A percentile compares a stretch with the other conserved stretches of the same genome.
phyloP scores from a whole-genome alignment of 2,329 filamentous ascomycete species.

The Diaporthe citri region DNA sequence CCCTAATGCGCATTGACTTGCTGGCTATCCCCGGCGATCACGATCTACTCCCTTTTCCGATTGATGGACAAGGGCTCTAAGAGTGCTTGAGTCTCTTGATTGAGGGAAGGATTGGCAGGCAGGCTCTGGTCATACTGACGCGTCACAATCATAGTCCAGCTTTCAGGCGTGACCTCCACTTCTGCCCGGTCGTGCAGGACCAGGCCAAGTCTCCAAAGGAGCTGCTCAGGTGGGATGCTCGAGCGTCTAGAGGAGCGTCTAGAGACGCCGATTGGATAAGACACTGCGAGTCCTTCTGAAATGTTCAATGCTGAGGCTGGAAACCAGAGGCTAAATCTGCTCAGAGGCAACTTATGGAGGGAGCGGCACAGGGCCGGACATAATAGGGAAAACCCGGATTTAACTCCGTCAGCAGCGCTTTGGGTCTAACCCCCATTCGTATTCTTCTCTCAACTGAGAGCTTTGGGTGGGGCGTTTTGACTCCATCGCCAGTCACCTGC shows the following conservation, averaged over 20 bases:
- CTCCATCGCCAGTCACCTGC: not conserved
- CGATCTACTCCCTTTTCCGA: too few species aligned
- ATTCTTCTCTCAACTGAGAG: not conserved
- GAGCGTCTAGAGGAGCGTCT: too few species aligned
- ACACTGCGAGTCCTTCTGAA: not conserved
- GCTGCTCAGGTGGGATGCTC: not conserved
- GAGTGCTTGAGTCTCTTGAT: not conserved
- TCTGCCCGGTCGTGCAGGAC: not conserved
- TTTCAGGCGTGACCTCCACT: not conserved
- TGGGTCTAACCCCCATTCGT: conserved; percentile 25
- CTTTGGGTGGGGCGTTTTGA: not conserved
- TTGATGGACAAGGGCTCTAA: not conserved
- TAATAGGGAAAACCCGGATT: not conserved
- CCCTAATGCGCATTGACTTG: not conserved
- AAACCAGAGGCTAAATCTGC: not conserved
- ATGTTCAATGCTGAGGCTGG: not conserved
- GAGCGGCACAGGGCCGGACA: not conserved
- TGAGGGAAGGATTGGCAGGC: not conserved
- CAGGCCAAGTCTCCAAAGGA: not conserved
- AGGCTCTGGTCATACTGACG: not conserved
- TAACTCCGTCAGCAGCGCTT: not conserved
- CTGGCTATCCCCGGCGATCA: too few species aligned
- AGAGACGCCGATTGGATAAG: not conserved
- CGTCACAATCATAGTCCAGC: too few species aligned
- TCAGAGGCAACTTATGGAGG: too few species aligned